Evolutionary conservation across 345 rosid genomes (phyloP), one percentile per base, ranked within the genome.

Genomic region (Aquilaria sinensis): DNA sequence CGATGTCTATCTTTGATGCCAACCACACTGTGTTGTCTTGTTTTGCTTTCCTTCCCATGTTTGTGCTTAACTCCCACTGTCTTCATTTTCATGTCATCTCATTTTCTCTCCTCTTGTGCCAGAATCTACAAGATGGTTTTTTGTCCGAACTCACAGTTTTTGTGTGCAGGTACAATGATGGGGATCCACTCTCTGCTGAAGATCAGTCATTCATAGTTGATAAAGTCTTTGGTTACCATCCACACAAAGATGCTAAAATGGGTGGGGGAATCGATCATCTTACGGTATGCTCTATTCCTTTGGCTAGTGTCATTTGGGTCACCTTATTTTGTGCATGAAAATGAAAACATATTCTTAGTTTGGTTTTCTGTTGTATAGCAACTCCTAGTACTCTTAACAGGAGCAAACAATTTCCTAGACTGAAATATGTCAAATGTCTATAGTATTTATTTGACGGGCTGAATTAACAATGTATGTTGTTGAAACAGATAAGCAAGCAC

Each of bases 211-310:
- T 66, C 51, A 67, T 88, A 4, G 66, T 87, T 3, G 96, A 91
- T 43, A 74, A 79, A 51, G 83, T 94, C 61, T 74, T 94, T 56
- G 73, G 75, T 70, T 75, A 80, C 72, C 99, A 94, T 79, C 96
- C 96, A 4, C 87, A 87, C 16, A 88, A 84, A 72, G 91, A 75
- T 2, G 56, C 33, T 6, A 94, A 94, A 78, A 73, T 78, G 67
- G 96, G 96, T 68, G 68, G 86, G 9, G 96, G 96, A 65, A 67
- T 91, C n/a, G 93, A 83, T 63, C 80, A 82, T 72, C 53, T 94
- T 66, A 88, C 69, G 71, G 99, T 94, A 88, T 49, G 79, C 46
- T 49, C 50, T 33, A 15, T 54, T 49, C 13, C 56, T 31, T 59
- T 41, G 3, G 30, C 31, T 30, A 48, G 29, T 32, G 52, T 37